A percentile compares a stretch with the other conserved stretches of the same genome.
Evolutionary conservation across 371 early-diverging fungal genomes (phyloP).

Genomic region (Mortierella sp.): DNA sequence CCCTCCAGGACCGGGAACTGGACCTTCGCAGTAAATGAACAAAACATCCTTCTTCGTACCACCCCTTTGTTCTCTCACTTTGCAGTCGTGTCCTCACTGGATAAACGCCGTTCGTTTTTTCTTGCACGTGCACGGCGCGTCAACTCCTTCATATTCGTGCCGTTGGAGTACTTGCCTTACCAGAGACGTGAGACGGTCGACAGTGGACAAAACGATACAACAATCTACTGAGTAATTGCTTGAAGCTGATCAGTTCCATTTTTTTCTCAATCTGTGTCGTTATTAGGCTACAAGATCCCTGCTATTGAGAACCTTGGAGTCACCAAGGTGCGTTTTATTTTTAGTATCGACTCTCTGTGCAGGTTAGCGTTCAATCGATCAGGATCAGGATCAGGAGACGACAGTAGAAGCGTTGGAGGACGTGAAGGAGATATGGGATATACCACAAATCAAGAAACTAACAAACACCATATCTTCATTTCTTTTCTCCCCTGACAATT

Average conservation of each 20-base stretch:
- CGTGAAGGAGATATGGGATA: neutral
- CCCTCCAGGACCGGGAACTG: conserved; percentile 91
- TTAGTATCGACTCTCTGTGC: neutral
- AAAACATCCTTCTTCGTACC: neutral
- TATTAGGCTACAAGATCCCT: conserved; percentile 86
- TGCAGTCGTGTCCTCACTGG: too few species aligned
- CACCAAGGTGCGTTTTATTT: conserved; percentile 75
- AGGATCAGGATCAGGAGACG: neutral
- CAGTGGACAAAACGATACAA: neutral
- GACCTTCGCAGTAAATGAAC: conserved; percentile 82
- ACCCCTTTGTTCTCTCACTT: neutral
- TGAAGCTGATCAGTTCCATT: conserved; percentile 17
- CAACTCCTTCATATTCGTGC: too few species aligned
- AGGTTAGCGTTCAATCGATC: neutral
- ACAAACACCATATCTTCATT: neutral
- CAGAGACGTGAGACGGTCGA: too few species aligned
- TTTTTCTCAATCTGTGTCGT: neutral
- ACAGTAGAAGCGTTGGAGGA: neutral
- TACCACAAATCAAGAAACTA: neutral
- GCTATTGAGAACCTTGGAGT: conserved; percentile 95
- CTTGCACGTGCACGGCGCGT: too few species aligned
- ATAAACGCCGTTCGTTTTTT: too few species aligned
- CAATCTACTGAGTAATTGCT: conserved; percentile 14
- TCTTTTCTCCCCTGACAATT: conserved; percentile 5
- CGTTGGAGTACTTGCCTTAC: too few species aligned